Base-by-base conservation (phyloP, 208 protist species). In the Naegleria gruberi region DNA sequence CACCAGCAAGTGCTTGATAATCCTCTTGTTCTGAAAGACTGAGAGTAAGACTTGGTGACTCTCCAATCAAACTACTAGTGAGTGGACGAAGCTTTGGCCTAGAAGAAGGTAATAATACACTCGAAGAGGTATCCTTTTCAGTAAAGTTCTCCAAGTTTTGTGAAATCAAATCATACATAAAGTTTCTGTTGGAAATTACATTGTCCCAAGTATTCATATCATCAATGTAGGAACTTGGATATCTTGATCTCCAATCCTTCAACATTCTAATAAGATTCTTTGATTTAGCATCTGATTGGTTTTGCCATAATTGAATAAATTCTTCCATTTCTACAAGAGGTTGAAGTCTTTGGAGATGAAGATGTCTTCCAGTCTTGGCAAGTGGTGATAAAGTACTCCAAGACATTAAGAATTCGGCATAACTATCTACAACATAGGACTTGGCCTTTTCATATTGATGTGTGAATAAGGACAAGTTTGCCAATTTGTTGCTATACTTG, bases 141-240 rank as follows among this genome's bases (percentile, higher is more conserved):
- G 15, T 55, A 55, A 55, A 55, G 46, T 55, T 55, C 23, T 73
- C 55, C 55, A 93, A 94, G 40, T 91, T 45, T 83, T 95, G 90
- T 82, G 92, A 90, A 10, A 95, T 74, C 34, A 92, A 94, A 47
- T 95, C 93, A 1, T 94, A 73, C 23, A 94, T 90, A 2, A 94
- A 65, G 1, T 73, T 88, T 37, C 94, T 15, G 44, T 88, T 91
- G 5, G 57, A 88, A 1, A 95, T 73, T 8, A 95, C n/a, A 91
- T 95, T 91, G 89, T 95, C 94, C 94, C 94, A 95, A 17, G 93
- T 87, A 34, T 92, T 84, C 34, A 95, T 92, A 41, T 92, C 90
- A 86, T 95, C 94, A 0, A 91, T 19, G 23, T 90, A 40, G 30
- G 44, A 45, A 84, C 34, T 84, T 65, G 89, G 90, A 83, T 90